Evolutionary conservation across 345 rosid genomes (phyloP), one percentile per base, ranked within the genome.

Genomic region (Anacardium occidentale): DNA sequence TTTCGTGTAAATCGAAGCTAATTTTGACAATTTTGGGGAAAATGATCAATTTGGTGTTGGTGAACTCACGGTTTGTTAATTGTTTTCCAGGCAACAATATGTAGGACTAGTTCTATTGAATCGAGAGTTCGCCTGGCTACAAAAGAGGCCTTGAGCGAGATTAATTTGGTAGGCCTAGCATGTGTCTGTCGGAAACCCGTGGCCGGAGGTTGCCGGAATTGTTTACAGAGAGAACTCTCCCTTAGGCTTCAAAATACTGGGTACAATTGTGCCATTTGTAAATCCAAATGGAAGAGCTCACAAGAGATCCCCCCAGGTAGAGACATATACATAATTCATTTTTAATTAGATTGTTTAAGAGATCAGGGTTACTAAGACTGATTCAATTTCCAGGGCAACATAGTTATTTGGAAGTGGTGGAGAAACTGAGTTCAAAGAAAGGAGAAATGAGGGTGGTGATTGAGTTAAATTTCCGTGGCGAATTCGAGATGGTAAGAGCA

Each of bases 401-500:
- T 29, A 83, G 76, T 7, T 93, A 74, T 63, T 56, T 91, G 34
- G 92, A 93, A 78, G 90, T 90, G 74, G 75, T 86, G 78, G 93
- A 87, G 29, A 77, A 71, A 74, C 77, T 80, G 10, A 77, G 72
- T 45, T 75, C 86, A 5, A 88, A 83, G 71, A 85, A 75, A 70
- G 86, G 88, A 7, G 85, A 85, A 14, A 42, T 65, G 72, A 77
- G 91, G 67, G 86, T 91, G 55, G 76, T 91, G 45, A 83, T 94
- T 18, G 98, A 94, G 76, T 76, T 86, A 64, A 89, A 86, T 61
- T 94, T 94, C 56, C 80, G 88, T 58, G 89, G 82, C 0, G 96
- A 94, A 75, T 91, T 94, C 58, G 93, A 90, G 89, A 90, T 90
- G 83, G 97, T 87, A 1, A 89, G 87, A 75, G 89, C 93, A 14